phyloP scores from a whole-genome alignment of 2,329 filamentous ascomycete genomes.

The Trichoderma endophyticum region DNA sequence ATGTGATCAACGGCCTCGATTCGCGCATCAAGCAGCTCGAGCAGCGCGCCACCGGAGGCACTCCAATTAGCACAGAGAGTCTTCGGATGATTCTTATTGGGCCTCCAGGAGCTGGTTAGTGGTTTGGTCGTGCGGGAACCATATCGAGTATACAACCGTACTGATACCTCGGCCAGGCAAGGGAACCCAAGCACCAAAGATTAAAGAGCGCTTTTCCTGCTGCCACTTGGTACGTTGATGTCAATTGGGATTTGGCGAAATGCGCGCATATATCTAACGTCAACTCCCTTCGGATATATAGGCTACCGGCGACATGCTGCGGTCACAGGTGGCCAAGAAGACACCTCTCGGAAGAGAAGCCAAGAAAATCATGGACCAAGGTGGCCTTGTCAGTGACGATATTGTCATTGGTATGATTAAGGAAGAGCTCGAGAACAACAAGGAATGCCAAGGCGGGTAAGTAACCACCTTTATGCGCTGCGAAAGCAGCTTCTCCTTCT shows the following conservation, averaged over 20 bases:
- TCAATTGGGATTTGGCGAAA: neutral
- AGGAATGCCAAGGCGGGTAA: conserved; percentile 95
- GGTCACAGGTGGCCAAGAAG: conserved; percentile 97
- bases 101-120: conserved; percentile 90
- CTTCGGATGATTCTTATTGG: conserved; percentile 97
- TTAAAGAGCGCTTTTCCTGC: conserved; percentile 97
- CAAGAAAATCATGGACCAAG: conserved; percentile 99
- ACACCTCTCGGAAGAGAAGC: conserved; percentile 90
- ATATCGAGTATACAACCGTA: neutral
- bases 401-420: conserved; percentile 99
- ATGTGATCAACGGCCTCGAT: conserved; percentile 80
- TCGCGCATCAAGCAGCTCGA: conserved; percentile 83
- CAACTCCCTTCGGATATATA: conserved; percentile 37
- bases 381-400: conserved; percentile 94
- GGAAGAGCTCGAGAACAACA: conserved; percentile 89
- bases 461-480: neutral
- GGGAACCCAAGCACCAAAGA: conserved; percentile 95
- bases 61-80: conserved; percentile 53
- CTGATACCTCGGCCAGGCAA: conserved; percentile 65
- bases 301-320: conserved; percentile 99
- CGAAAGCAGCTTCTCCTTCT: conserved; percentile 20
- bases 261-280: neutral
- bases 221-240: conserved; percentile 86
- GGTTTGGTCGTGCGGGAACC: neutral
- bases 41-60: conserved; percentile 59